Conservation (phyloP, 441 rosid genomes). For the Euphorbia corollata region DNA sequence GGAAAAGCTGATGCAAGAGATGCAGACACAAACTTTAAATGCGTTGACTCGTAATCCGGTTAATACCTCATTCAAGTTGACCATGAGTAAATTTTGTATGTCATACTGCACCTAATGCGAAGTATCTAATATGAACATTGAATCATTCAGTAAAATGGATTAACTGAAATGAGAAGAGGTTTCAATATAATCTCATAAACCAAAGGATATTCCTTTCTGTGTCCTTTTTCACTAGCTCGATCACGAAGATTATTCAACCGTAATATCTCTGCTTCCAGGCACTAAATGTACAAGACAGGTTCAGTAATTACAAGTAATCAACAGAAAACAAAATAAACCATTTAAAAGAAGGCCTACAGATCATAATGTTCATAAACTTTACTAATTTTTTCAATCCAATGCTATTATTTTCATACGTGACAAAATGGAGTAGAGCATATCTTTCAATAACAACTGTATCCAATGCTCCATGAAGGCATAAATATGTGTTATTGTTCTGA, state of each 20-base stretch:
- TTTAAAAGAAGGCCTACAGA: background rate
- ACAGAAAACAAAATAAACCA: background rate
- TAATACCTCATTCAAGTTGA: background rate
- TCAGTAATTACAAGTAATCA: conserved; percentile 14
- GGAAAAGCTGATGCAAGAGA: background rate
- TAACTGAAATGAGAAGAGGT: conserved; percentile 17
- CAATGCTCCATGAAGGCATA: conserved; percentile 3
- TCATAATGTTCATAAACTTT: background rate
- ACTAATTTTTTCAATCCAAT: background rate
- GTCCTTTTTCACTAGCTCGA: conserved; percentile 89
- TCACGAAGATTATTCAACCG: conserved; percentile 71
- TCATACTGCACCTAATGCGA: background rate
- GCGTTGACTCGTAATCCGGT: background rate
- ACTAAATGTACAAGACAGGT: conserved; percentile 32
- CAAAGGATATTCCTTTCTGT: conserved; percentile 82
- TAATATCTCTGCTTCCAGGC: conserved; percentile 64
- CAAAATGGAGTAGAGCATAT: background rate
- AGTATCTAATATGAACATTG: conserved; percentile 4
- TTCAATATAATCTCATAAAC: conserved; percentile 23
- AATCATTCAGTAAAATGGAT: conserved; percentile 12
- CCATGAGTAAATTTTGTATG: background rate
- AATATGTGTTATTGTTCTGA: background rate
- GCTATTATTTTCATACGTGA: background rate
- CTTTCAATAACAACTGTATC: background rate
- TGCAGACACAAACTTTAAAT: background rate